Evolutionary conservation across 495 filamentous ascomycete species (phyloP).

Genomic region (Penicillium subrubescens): DNA sequence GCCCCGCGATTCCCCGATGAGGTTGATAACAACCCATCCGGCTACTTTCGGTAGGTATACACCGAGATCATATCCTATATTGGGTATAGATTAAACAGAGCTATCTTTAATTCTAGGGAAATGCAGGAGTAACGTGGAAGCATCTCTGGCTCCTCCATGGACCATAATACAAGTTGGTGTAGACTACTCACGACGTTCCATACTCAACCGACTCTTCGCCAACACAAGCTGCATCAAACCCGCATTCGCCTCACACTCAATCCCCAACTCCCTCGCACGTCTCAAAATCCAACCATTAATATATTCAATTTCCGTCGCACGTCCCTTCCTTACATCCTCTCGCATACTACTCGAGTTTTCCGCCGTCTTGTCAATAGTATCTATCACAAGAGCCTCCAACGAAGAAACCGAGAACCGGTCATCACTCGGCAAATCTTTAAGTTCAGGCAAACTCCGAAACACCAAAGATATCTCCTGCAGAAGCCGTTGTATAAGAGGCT

Average conservation of each 20-base stretch:
- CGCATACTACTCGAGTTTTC: conserved; percentile 74
- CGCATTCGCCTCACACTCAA: conserved; percentile 60
- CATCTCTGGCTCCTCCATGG: neutral
- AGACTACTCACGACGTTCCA: neutral
- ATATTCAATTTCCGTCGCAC: conserved; percentile 70
- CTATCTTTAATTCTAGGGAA: neutral
- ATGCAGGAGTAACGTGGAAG: neutral
- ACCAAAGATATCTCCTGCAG: conserved; percentile 56
- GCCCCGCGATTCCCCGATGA: conserved; percentile 3
- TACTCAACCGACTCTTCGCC: conserved; percentile 39
- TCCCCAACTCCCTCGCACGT: conserved; percentile 58
- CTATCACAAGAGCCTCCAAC: conserved; percentile 51
- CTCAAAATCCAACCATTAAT: conserved; percentile 75
- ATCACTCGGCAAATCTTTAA: conserved; percentile 52
- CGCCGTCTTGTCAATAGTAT: conserved; percentile 58
- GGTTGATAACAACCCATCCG: neutral
- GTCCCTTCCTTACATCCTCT: conserved; percentile 65
- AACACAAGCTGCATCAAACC: conserved; percentile 56
- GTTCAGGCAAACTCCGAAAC: conserved; percentile 58
- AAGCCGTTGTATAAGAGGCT: conserved; percentile 51
- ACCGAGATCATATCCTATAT: neutral
- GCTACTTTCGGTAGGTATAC: neutral
- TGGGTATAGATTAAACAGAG: neutral
- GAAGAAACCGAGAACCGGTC: conserved; percentile 47
- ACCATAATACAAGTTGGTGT: neutral